Conservation (phyloP, 2,329 filamentous ascomycete species). For the Hypoxylon sp. region DNA sequence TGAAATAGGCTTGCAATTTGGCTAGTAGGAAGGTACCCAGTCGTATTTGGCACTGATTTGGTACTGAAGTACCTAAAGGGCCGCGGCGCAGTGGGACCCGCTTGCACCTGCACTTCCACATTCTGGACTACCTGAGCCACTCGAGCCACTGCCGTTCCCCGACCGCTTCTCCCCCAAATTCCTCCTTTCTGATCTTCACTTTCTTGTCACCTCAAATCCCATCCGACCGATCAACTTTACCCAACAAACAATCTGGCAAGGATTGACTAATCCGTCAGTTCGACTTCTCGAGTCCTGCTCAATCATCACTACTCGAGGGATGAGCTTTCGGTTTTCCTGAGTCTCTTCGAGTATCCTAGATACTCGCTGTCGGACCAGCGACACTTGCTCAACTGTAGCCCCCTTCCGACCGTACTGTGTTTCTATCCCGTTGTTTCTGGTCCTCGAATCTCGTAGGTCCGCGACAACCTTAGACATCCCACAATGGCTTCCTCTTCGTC, state of each 20-base stretch:
- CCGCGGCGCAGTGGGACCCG: slow-evolving; percentile 33
- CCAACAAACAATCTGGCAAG: slow-evolving; percentile 46
- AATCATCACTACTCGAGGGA: slow-evolving; percentile 47
- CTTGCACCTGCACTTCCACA: slow-evolving; percentile 15
- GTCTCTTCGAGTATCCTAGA: slow-evolving; percentile 51
- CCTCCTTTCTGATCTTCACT: slow-evolving; percentile 53
- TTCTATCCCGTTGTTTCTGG: slow-evolving; percentile 25
- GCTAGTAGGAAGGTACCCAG: slow-evolving; percentile 27
- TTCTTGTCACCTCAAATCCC: slow-evolving; percentile 46
- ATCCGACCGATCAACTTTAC: slow-evolving; percentile 47
- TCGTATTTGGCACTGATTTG: slow-evolving; percentile 4
- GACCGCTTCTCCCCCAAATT: slow-evolving; percentile 53
- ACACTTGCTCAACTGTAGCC: slow-evolving; percentile 22
- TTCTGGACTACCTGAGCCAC: slow-evolving; percentile 17
- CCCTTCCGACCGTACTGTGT: slow-evolving; percentile 39
- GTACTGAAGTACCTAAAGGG: slow-evolving; percentile 8
- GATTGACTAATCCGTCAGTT: slow-evolving; percentile 49
- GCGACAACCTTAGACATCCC: slow-evolving; percentile 40
- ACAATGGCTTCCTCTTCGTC: slow-evolving; percentile 89
- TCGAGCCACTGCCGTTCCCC: slow-evolving; percentile 47
- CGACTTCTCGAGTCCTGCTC: slow-evolving; percentile 44
- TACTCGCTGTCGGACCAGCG: slow-evolving; percentile 49
- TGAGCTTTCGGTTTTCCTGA: slow-evolving; percentile 48
- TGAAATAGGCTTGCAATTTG: slow-evolving; percentile 41
- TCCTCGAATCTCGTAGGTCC: slow-evolving; percentile 21